These are phyloP conservation scores for Oropetium thomaeum DNA, from an alignment of 176 grass and related monocot species.

Conservation along the genomic window DNA sequence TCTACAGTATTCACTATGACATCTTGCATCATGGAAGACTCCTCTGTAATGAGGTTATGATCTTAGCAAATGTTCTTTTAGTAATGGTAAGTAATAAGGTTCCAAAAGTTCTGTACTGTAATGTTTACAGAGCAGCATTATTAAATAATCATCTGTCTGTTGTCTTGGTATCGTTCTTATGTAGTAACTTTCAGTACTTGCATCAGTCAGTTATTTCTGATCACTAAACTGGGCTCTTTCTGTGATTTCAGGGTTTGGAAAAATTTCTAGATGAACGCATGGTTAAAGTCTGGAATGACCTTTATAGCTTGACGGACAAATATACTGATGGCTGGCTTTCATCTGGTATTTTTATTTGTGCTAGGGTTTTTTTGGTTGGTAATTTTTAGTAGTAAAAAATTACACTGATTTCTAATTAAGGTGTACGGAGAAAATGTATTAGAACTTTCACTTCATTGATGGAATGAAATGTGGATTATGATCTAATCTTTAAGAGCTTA, in stretches of 20 bases:
- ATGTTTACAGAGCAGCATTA: constrained; percentile 1
- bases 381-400: no score
- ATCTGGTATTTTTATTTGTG: constrained; percentile 57
- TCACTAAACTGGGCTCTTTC: constrained; percentile 25
- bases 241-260: constrained; percentile 71
- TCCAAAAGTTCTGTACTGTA: not conserved
- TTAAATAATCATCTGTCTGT: constrained; percentile 12
- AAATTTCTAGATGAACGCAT: constrained; percentile 75
- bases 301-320: constrained; percentile 75
- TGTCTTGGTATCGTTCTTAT: not conserved
- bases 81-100: not conserved
- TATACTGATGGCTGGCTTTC: constrained; percentile 91
- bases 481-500: no score
- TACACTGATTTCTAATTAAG: no score
- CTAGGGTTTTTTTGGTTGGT: not conserved
- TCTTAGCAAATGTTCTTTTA: constrained; percentile 21
- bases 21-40: not conserved
- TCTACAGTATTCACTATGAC: not conserved
- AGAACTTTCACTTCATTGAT: no score
- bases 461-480: no score
- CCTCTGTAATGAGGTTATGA: not conserved
- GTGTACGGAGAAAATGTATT: no score
- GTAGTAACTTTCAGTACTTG: not conserved
- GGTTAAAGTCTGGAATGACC: constrained; percentile 79
- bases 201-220: not conserved